These are phyloP conservation scores for Fusarium sp. DNA, from an alignment of 2,329 filamentous ascomycete genomes.

Conservation along the genomic window DNA sequence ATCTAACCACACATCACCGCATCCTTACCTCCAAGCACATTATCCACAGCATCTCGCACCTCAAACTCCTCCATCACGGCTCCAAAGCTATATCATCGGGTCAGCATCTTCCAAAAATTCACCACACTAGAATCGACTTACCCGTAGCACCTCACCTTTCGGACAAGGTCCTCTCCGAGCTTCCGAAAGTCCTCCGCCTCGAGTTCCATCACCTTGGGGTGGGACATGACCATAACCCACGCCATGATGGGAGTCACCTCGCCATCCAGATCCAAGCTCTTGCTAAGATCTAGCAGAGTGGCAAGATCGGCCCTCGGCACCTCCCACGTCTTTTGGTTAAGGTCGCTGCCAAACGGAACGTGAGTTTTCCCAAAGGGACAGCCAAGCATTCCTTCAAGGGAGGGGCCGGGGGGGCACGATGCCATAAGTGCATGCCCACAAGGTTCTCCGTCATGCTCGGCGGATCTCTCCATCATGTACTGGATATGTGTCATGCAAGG, in stretches of 20 bases:
- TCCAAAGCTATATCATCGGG: conserved; percentile 58
- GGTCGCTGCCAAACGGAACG: conserved; percentile 44
- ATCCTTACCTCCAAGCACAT: conserved; percentile 52
- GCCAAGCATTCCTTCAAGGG: conserved; percentile 57
- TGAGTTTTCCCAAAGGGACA: conserved; percentile 62
- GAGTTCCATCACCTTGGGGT: conserved; percentile 73
- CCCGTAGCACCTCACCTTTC: conserved; percentile 93
- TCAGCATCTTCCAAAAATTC: background rate
- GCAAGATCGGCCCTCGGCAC: conserved; percentile 77
- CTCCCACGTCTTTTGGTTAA: conserved; percentile 78
- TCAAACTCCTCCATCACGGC: conserved; percentile 73
- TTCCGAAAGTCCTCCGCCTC: conserved; percentile 71
- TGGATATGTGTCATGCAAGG: conserved; percentile 93
- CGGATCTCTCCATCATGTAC: conserved; percentile 70
- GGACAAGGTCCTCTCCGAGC: conserved; percentile 75
- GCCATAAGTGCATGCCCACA: conserved; percentile 95
- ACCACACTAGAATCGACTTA: conserved; percentile 55
- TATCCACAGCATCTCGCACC: conserved; percentile 78
- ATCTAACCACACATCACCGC: conserved; percentile 16
- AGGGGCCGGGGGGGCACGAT: conserved; percentile 78
- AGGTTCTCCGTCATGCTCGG: conserved; percentile 68
- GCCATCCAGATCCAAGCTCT: conserved; percentile 80
- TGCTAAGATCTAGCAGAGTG: conserved; percentile 84
- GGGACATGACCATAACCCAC: conserved; percentile 79
- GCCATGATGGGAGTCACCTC: conserved; percentile 97